Percentiles rank a stretch among this genome's conserved stretches.
These are phyloP conservation scores for Beverwykella pulmonaria DNA, from an alignment of 495 filamentous ascomycete genomes.

Conservation along the genomic window DNA sequence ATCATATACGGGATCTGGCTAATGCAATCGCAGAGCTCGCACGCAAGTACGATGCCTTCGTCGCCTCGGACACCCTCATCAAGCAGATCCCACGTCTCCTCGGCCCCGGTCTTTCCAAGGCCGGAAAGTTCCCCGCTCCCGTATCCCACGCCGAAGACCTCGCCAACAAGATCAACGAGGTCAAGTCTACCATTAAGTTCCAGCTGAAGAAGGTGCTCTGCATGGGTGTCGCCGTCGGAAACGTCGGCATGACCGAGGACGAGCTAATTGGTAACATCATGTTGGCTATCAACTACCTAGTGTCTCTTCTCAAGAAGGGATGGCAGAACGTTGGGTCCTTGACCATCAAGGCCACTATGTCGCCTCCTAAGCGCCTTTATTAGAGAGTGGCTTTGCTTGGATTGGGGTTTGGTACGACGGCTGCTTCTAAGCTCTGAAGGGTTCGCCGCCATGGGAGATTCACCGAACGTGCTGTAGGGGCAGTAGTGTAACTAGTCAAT, in stretches of 20 bases:
- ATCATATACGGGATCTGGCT: background rate
- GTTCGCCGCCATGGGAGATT: background rate
- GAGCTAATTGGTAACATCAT: constrained; percentile 95
- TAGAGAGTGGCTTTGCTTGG: constrained; percentile 53
- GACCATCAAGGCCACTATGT: constrained; percentile 99
- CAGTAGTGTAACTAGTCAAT: constrained; percentile 29
- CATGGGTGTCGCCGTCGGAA: constrained; percentile 97
- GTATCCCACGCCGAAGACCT: constrained; percentile 95
- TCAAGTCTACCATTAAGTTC: constrained; percentile 99
- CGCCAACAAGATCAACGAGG: constrained; percentile 89
- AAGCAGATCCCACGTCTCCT: constrained; percentile 99
- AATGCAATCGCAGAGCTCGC: constrained; percentile 66
- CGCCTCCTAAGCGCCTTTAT: constrained; percentile 93
- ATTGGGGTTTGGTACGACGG: background rate
- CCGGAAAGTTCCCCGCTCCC: constrained; percentile 98
- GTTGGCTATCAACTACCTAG: constrained; percentile 99
- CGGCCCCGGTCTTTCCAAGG: constrained; percentile 63
- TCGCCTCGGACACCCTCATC: constrained; percentile 93
- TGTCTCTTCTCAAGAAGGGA: constrained; percentile 98
- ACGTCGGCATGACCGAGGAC: constrained; percentile 96
- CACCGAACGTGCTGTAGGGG: background rate
- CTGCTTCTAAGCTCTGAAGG: background rate
- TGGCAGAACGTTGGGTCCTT: constrained; percentile 99
- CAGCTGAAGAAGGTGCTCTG: constrained; percentile 99
- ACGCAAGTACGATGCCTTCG: constrained; percentile 99